phyloP scores from a whole-genome alignment of 2,329 filamentous ascomycete genomes.

The Neopestalotiopsis rosae region DNA sequence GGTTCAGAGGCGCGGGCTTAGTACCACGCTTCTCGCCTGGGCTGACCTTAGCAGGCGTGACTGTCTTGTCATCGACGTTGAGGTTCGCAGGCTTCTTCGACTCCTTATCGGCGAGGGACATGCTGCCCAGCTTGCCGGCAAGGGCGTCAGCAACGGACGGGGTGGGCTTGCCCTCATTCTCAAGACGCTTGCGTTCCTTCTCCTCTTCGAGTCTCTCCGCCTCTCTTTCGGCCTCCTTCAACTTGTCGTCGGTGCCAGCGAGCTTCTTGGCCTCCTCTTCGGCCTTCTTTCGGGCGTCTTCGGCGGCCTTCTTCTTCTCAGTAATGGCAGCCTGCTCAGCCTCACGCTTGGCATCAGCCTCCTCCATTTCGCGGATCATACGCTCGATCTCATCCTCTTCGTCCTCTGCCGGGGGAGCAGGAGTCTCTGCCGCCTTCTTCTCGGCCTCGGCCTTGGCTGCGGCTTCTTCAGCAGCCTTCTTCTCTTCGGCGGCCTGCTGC shows the following conservation, averaged over 20 bases:
- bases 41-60: slow-evolving; percentile 54
- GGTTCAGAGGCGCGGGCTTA: slow-evolving; percentile 89
- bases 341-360: slow-evolving; percentile 56
- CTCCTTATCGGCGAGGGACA: slow-evolving; percentile 36
- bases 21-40: slow-evolving; percentile 65
- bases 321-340: slow-evolving; percentile 51
- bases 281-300: slow-evolving; percentile 47
- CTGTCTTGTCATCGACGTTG: slow-evolving; percentile 57
- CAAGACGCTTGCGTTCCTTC: slow-evolving; percentile 61
- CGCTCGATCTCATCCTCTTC: slow-evolving; percentile 63
- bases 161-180: slow-evolving; percentile 53
- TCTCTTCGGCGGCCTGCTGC: slow-evolving; percentile 30
- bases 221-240: slow-evolving; percentile 75
- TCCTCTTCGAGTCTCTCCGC: slow-evolving; percentile 77
- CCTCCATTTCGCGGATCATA: slow-evolving; percentile 68
- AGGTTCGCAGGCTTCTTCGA: slow-evolving; percentile 56
- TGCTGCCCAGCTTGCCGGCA: slow-evolving; percentile 42
- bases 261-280: slow-evolving; percentile 49
- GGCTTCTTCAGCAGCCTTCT: slow-evolving; percentile 27
- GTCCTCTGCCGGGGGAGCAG: slow-evolving; percentile 38
- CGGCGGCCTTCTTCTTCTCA: slow-evolving; percentile 48
- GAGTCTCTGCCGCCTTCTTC: slow-evolving; percentile 28
- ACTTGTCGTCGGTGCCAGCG: slow-evolving; percentile 66
- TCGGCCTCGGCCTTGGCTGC: slow-evolving; percentile 23
- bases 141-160: slow-evolving; percentile 59